These are phyloP conservation scores for Amborella trichopoda DNA, from an alignment of 164 flowering plant genomes.

Conservation along the genomic window DNA sequence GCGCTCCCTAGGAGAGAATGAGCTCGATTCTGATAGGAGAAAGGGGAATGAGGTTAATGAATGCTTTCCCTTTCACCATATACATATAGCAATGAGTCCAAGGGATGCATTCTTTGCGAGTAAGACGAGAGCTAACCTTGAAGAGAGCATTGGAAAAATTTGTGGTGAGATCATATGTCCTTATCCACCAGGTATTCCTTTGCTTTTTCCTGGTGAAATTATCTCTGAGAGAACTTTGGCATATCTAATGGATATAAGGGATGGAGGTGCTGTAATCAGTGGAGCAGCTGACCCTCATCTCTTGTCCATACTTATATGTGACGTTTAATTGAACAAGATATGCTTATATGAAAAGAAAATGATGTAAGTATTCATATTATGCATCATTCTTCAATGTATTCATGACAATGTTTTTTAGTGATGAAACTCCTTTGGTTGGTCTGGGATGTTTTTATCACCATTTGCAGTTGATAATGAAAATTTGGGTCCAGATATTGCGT, in stretches of 20 bases:
- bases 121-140: slow-evolving; percentile 23
- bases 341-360: too few species aligned
- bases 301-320: slow-evolving; percentile 34
- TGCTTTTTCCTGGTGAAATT: slow-evolving; percentile 41
- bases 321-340: too few species aligned
- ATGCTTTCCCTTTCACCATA: slow-evolving; percentile 23
- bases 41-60: slow-evolving; percentile 1
- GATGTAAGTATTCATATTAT: too few species aligned
- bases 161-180: slow-evolving; percentile 54
- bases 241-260: slow-evolving; percentile 29
- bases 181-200: slow-evolving; percentile 57
- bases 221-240: slow-evolving; percentile 31
- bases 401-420: too few species aligned
- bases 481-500: too few species aligned
- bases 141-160: slow-evolving; percentile 33
- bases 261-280: slow-evolving; percentile 31
- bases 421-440: too few species aligned
- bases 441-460: too few species aligned
- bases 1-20: neutral
- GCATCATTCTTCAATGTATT: too few species aligned
- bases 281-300: slow-evolving; percentile 48
- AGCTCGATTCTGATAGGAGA: neutral
- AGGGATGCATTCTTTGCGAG: slow-evolving; percentile 76
- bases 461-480: too few species aligned
- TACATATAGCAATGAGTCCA: slow-evolving; percentile 34